phyloP scores from a whole-genome alignment of 306 rosid genomes.

The Vicia faba region DNA sequence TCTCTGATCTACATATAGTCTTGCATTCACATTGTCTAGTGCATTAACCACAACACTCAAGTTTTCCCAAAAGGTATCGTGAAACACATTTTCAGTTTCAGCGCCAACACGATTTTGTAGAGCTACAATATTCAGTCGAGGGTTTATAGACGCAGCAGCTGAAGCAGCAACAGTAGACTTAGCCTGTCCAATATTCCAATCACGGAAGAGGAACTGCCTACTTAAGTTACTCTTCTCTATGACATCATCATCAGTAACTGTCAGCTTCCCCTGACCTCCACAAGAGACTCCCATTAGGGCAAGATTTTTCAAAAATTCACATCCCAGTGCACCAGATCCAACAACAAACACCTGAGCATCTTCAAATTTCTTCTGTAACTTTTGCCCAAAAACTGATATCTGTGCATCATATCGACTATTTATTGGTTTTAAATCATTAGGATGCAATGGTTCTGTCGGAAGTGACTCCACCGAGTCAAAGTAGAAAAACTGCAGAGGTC shows the following conservation, averaged over 20 bases:
- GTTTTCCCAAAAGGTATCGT: slow-evolving; percentile 85
- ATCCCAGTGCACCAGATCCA: slow-evolving; percentile 97
- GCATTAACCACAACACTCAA: slow-evolving; percentile 83
- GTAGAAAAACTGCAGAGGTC: slow-evolving; percentile 81
- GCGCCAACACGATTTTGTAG: slow-evolving; percentile 88
- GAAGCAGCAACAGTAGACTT: slow-evolving; percentile 93
- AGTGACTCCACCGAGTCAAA: slow-evolving; percentile 95
- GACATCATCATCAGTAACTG: slow-evolving; percentile 94
- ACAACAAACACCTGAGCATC: slow-evolving; percentile 80
- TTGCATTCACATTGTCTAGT: slow-evolving; percentile 91
- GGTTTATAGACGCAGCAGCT: slow-evolving; percentile 78
- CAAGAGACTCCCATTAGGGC: slow-evolving; percentile 98
- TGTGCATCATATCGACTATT: slow-evolving; percentile 96
- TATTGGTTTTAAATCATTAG: slow-evolving; percentile 74
- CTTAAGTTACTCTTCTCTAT: slow-evolving; percentile 98
- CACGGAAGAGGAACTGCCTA: slow-evolving; percentile 97
- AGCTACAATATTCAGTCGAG: slow-evolving; percentile 67
- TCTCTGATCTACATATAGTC: slow-evolving; percentile 92
- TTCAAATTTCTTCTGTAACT: slow-evolving; percentile 88
- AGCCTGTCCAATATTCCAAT: slow-evolving; percentile 98
- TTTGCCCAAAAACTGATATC: slow-evolving; percentile 93
- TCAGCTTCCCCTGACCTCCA: slow-evolving; percentile 72
- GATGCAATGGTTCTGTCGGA: slow-evolving; percentile 77
- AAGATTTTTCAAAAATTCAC: slow-evolving; percentile 87
- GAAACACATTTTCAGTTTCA: slow-evolving; percentile 85